Conservation (phyloP, 768 basidiomycete species). For the Mrakia frigida region DNA sequence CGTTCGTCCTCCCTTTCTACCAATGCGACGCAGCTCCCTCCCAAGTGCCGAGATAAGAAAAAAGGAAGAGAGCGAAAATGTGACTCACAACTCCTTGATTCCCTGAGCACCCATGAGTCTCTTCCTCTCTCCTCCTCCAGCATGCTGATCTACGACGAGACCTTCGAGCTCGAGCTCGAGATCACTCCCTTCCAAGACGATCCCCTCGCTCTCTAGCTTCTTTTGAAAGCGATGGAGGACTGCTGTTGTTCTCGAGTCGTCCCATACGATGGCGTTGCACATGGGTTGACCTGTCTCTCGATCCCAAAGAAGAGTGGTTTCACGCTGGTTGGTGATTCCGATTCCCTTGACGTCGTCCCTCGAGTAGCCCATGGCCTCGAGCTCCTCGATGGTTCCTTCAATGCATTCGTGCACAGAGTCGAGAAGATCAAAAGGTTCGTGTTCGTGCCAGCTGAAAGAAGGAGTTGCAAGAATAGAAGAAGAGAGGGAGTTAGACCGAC, state of each 20-base stretch:
- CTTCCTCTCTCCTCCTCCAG: slow-evolving; percentile 39
- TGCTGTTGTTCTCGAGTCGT: slow-evolving; percentile 84
- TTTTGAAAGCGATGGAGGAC: slow-evolving; percentile 73
- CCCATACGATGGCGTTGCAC: slow-evolving; percentile 77
- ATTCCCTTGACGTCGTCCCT: slow-evolving; percentile 83
- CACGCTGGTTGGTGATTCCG: slow-evolving; percentile 91
- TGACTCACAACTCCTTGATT: slow-evolving; percentile 38
- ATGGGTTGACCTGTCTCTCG: slow-evolving; percentile 80
- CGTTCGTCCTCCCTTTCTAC: slow-evolving; percentile 39
- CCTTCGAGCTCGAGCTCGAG: slow-evolving; percentile 56
- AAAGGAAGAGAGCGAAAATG: neutral
- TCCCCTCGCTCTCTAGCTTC: slow-evolving; percentile 64
- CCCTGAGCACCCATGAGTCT: slow-evolving; percentile 49
- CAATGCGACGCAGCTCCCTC: slow-evolving; percentile 28
- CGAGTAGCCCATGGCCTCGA: slow-evolving; percentile 71
- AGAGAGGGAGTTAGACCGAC: neutral
- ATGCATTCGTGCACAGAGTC: slow-evolving; percentile 70
- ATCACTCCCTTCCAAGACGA: slow-evolving; percentile 67
- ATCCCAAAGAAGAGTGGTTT: slow-evolving; percentile 92
- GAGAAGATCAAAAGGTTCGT: slow-evolving; percentile 79
- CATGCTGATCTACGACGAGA: neutral
- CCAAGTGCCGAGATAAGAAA: neutral
- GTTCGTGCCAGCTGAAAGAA: slow-evolving; percentile 78
- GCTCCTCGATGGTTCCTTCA: slow-evolving; percentile 59
- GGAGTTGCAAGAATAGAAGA: slow-evolving; percentile 39